These are phyloP conservation scores for Acer saccharum DNA, from an alignment of 345 rosid species.

Conservation along the genomic window DNA sequence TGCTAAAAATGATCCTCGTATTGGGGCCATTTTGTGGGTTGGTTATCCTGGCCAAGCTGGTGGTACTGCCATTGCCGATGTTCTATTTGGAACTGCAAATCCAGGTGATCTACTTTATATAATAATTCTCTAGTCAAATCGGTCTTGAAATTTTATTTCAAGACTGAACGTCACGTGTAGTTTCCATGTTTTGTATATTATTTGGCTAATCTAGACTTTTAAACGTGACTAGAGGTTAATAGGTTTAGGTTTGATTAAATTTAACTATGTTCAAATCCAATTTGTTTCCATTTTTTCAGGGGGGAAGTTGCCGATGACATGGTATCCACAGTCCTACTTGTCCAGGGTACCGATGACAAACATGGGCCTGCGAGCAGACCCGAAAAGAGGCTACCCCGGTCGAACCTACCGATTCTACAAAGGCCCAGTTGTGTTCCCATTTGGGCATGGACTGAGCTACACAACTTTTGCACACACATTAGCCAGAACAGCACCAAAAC, in stretches of 20 bases:
- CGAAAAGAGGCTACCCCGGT: constrained; percentile 72
- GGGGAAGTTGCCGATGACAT: constrained; percentile 91
- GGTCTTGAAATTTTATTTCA: too few species aligned
- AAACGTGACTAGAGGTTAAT: too few species aligned
- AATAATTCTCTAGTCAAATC: too few species aligned
- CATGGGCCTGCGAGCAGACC: constrained; percentile 77
- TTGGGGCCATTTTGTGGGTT: constrained; percentile 88
- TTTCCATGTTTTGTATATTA: too few species aligned
- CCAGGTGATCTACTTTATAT: constrained; percentile 51
- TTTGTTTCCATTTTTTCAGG: constrained; percentile 35
- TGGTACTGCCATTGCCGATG: constrained; percentile 80
- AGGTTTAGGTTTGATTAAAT: too few species aligned
- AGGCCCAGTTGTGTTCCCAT: constrained; percentile 87
- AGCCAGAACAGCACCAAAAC: constrained; percentile 45
- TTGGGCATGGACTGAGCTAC: constrained; percentile 79
- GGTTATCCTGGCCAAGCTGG: constrained; percentile 99
- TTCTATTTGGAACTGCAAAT: constrained; percentile 73
- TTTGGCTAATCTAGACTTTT: too few species aligned
- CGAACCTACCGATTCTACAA: constrained; percentile 91
- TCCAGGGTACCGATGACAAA: constrained; percentile 80
- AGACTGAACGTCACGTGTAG: too few species aligned
- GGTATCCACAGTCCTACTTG: constrained; percentile 84
- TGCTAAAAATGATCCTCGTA: constrained; percentile 76
- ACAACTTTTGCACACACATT: constrained; percentile 50
- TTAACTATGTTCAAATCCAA: too few species aligned